Percentiles rank a stretch among this genome's conserved stretches.
phyloP scores from a whole-genome alignment of 108 stramenopile genomes.

The Aurantiochytrium sp. region DNA sequence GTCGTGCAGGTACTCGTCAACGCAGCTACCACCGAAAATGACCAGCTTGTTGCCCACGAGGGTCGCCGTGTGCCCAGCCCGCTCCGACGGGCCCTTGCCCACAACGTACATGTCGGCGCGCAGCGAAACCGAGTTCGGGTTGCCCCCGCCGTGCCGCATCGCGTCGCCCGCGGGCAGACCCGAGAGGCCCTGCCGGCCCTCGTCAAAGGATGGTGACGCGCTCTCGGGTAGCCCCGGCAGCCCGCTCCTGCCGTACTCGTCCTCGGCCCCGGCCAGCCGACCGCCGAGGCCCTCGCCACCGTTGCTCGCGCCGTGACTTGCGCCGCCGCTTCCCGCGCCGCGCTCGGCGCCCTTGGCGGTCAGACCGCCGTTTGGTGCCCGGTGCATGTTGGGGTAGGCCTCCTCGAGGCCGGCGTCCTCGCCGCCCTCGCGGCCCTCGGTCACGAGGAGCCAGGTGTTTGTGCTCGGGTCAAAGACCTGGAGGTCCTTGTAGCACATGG shows the following conservation, averaged over 20 bases:
- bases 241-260: no score
- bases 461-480: conserved; percentile 79
- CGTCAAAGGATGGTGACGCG: background rate
- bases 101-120: conserved; percentile 52
- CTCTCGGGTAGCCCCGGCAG: no score
- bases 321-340: no score
- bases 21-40: conserved; percentile 42
- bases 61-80: conserved; percentile 89
- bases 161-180: background rate
- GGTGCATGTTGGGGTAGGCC: background rate
- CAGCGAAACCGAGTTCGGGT: conserved; percentile 58
- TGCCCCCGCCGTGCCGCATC: conserved; percentile 40
- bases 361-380: background rate
- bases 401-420: background rate
- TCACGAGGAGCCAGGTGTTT: conserved; percentile 76
- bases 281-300: no score
- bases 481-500: conserved; percentile 84
- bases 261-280: no score
- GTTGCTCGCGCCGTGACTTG: no score
- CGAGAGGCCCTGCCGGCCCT: background rate
- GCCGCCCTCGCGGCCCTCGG: conserved; percentile 40
- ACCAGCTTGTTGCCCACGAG: conserved; percentile 66
- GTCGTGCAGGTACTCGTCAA: conserved; percentile 68
- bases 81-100: conserved; percentile 70
- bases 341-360: no score